These are phyloP conservation scores for Tolypocladium endophyticum DNA, from an alignment of 2,329 filamentous ascomycete genomes.

Conservation along the genomic window DNA sequence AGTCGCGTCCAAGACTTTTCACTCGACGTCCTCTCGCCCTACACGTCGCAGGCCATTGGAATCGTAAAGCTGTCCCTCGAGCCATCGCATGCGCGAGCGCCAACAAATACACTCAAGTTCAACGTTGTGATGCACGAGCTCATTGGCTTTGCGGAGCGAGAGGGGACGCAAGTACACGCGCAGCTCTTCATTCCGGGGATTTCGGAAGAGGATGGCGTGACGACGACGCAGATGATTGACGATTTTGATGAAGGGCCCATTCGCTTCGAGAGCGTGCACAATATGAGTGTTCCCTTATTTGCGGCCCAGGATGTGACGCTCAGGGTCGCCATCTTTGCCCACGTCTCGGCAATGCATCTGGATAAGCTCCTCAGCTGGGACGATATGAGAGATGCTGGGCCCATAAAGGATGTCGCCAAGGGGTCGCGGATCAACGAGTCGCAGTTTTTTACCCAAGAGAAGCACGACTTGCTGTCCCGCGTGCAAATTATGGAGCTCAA, in stretches of 20 bases:
- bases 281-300: constrained; percentile 83
- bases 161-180: constrained; percentile 91
- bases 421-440: constrained; percentile 72
- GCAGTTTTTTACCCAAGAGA: constrained; percentile 87
- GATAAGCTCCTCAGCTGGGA: constrained; percentile 98
- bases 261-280: constrained; percentile 94
- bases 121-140: constrained; percentile 98
- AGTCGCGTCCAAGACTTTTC: constrained; percentile 89
- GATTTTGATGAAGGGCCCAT: constrained; percentile 90
- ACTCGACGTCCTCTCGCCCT: constrained; percentile 82
- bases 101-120: constrained; percentile 88
- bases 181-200: constrained; percentile 93
- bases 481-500: constrained; percentile 86
- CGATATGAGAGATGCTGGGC: constrained; percentile 78
- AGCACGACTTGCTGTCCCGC: constrained; percentile 82
- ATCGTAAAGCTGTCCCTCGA: constrained; percentile 87
- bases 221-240: constrained; percentile 87
- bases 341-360: constrained; percentile 84
- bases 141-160: constrained; percentile 85
- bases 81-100: constrained; percentile 85
- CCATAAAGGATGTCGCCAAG: constrained; percentile 42
- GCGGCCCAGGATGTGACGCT: constrained; percentile 60
- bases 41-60: constrained; percentile 82
- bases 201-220: constrained; percentile 81
- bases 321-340: constrained; percentile 83